A percentile compares a stretch with the other conserved stretches of the same genome.
Conservation (phyloP, 2,329 filamentous ascomycete genomes). For the Sporothrix protearum region DNA sequence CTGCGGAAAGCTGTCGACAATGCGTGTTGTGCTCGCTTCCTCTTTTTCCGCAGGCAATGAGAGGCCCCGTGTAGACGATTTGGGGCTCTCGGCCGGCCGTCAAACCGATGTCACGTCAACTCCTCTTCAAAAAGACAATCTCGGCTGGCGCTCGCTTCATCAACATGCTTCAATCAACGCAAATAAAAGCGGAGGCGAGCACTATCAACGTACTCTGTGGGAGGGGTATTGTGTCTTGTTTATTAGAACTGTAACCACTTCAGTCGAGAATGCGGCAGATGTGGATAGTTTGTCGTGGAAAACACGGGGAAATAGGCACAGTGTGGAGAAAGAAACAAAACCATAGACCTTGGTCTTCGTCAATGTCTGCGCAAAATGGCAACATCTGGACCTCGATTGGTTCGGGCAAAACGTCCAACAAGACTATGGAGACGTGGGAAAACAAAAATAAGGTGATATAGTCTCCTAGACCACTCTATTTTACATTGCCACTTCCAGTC, state of each 20-base stretch:
- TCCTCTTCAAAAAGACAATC: background rate
- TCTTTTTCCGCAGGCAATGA: background rate
- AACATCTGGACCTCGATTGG: background rate
- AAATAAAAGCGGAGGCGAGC: background rate
- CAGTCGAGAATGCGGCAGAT: constrained; percentile 7
- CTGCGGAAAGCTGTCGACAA: background rate
- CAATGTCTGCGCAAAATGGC: background rate
- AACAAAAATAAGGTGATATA: background rate
- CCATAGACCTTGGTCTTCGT: background rate
- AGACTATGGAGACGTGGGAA: background rate
- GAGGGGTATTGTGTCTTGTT: background rate
- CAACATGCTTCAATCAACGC: background rate
- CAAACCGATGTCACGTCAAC: background rate
- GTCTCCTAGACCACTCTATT: background rate
- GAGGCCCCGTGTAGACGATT: background rate
- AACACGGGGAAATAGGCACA: constrained; percentile 6
- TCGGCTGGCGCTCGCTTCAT: background rate
- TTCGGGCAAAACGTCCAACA: background rate
- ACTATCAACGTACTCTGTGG: background rate
- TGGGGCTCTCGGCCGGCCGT: background rate
- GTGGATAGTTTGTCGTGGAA: background rate
- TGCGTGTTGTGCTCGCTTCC: background rate
- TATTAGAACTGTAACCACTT: too few species aligned
- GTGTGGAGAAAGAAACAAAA: background rate
- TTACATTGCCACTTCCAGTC: background rate